phyloP scores from a whole-genome alignment of 2,329 filamentous ascomycete species.

The Aspergillus novoparasiticus region DNA sequence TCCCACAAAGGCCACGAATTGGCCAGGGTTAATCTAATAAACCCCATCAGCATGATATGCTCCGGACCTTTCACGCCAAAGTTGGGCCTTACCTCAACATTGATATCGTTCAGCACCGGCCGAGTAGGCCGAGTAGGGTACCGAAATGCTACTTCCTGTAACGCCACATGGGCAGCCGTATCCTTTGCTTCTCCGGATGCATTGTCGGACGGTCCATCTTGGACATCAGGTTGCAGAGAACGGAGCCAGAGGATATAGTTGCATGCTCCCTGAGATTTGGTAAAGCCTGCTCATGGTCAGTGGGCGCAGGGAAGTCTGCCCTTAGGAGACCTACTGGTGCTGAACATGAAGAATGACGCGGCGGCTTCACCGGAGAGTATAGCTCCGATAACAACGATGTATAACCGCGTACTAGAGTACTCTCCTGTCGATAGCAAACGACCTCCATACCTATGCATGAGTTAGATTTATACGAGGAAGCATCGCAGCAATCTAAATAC shows the following conservation, averaged over 20 bases:
- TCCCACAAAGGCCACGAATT: conserved; percentile 61
- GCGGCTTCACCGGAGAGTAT: conserved; percentile 69
- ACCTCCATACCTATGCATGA: conserved; percentile 46
- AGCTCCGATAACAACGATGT: conserved; percentile 65
- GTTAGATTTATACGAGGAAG: not conserved
- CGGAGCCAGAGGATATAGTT: conserved; percentile 11
- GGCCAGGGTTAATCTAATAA: conserved; percentile 41
- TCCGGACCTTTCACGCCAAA: not conserved
- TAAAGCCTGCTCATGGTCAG: not conserved
- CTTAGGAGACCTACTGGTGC: conserved; percentile 49
- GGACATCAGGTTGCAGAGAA: conserved; percentile 2
- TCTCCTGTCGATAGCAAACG: conserved; percentile 59
- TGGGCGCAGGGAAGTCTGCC: not conserved
- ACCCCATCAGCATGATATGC: too few relatives aligned
- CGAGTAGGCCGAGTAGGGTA: conserved; percentile 67
- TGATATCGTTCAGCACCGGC: conserved; percentile 58
- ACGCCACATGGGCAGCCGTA: conserved; percentile 27
- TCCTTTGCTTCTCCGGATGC: not conserved
- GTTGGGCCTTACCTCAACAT: conserved; percentile 41
- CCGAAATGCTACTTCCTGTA: conserved; percentile 64
- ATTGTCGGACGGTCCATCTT: not conserved
- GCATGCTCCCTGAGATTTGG: conserved; percentile 2
- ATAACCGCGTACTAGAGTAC: conserved; percentile 52
- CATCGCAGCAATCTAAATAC: not conserved
- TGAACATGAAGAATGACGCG: conserved; percentile 67